phyloP scores from a whole-genome alignment of 768 basidiomycete species.

The Hygrophorus pudorinus region DNA sequence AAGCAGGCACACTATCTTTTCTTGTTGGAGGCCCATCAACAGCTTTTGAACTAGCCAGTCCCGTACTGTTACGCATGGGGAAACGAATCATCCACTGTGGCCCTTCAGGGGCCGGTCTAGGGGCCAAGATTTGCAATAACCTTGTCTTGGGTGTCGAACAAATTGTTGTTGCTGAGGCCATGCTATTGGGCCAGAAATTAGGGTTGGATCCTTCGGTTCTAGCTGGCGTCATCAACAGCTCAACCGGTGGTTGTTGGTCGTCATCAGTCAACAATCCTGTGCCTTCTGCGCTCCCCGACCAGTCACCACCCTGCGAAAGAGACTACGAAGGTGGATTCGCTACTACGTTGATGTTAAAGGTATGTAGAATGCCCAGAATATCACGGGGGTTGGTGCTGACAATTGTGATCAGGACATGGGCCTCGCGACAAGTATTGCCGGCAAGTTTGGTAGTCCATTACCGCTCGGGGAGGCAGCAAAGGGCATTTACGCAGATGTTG shows the following conservation, averaged over 20 bases:
- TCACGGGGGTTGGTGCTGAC: slow-evolving; percentile 3
- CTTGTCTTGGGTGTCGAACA: slow-evolving; percentile 70
- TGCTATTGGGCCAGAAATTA: slow-evolving; percentile 77
- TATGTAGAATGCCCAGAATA: slow-evolving; percentile 13
- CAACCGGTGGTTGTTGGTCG: slow-evolving; percentile 78
- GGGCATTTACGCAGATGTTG: slow-evolving; percentile 47
- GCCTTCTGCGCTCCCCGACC: slow-evolving; percentile 56
- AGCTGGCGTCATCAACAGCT: slow-evolving; percentile 77
- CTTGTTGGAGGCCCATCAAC: slow-evolving; percentile 72
- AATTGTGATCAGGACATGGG: slow-evolving; percentile 60
- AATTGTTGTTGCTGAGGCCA: slow-evolving; percentile 80
- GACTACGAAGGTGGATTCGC: slow-evolving; percentile 84
- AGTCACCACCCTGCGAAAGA: slow-evolving; percentile 73
- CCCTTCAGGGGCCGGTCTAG: slow-evolving; percentile 69
- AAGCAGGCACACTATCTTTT: slow-evolving; percentile 82
- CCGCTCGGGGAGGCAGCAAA: slow-evolving; percentile 61
- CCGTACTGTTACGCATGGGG: slow-evolving; percentile 68
- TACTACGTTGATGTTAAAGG: slow-evolving; percentile 78
- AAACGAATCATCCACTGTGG: slow-evolving; percentile 78
- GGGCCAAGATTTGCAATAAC: slow-evolving; percentile 36
- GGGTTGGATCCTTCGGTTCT: slow-evolving; percentile 70
- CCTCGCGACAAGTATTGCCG: slow-evolving; percentile 60
- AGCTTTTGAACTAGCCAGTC: slow-evolving; percentile 46
- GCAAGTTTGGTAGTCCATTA: slow-evolving; percentile 35
- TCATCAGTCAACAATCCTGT: slow-evolving; percentile 85